phyloP scores from a whole-genome alignment of 164 flowering plant genomes.

The Liriodendron chinense region DNA sequence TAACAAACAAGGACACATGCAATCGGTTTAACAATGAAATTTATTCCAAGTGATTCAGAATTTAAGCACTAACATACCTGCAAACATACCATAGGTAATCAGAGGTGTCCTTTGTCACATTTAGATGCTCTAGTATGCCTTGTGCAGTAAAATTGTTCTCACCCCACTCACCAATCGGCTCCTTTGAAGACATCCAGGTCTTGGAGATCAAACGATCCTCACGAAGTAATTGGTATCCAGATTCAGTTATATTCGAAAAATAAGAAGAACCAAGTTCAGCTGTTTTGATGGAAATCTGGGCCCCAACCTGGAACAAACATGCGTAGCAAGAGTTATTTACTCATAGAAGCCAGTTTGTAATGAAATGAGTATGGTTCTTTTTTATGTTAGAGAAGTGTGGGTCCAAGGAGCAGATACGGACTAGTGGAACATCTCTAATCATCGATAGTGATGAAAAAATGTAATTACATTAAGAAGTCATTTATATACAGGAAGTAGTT shows the following conservation, averaged over 20 bases:
- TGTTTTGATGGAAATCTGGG: conserved; percentile 69
- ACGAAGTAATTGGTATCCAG: conserved; percentile 15
- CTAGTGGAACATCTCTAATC: no score
- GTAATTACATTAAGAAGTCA: no score
- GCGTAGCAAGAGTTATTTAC: conserved; percentile 1
- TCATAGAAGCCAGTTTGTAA: not conserved
- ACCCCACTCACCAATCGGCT: conserved; percentile 76
- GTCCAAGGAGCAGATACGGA: no score
- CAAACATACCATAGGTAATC: conserved; percentile 83
- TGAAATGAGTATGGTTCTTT: not conserved
- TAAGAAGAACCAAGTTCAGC: conserved; percentile 28
- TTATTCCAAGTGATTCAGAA: not conserved
- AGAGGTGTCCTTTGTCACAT: conserved; percentile 80
- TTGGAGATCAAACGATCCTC: conserved; percentile 26
- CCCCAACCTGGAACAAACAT: conserved; percentile 50
- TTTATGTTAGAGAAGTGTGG: no score
- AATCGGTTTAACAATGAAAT: not conserved
- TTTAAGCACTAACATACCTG: conserved; percentile 41
- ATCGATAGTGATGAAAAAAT: not conserved
- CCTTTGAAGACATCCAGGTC: conserved; percentile 59
- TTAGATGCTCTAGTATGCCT: conserved; percentile 85
- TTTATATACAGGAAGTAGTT: not conserved
- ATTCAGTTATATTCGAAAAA: conserved; percentile 16
- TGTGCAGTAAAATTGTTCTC: conserved; percentile 49
- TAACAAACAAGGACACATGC: not conserved